These are phyloP conservation scores for Suillus alpinus DNA, from an alignment of 768 basidiomycete species.

Conservation along the genomic window DNA sequence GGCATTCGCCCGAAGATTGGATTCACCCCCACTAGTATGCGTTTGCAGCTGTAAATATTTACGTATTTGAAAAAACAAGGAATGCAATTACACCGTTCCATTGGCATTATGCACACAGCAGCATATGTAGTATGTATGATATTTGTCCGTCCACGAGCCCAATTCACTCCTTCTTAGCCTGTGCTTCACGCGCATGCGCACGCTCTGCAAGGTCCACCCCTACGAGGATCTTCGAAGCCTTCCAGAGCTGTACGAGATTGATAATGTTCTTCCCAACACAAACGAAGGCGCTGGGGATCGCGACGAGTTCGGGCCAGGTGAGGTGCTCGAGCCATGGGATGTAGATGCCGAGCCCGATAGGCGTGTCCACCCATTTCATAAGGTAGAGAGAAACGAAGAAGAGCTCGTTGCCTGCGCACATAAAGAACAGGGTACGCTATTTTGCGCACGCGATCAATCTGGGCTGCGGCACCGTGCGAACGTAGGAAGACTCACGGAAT, in stretches of 20 bases:
- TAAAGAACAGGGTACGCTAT: slow-evolving; percentile 82
- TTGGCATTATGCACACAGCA: slow-evolving; percentile 7
- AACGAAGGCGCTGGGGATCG: slow-evolving; percentile 58
- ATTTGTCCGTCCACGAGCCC: slow-evolving; percentile 3
- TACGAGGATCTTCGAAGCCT: slow-evolving; percentile 92
- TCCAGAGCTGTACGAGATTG: slow-evolving; percentile 97
- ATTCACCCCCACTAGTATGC: neutral
- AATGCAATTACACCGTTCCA: slow-evolving; percentile 10
- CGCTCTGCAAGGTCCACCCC: slow-evolving; percentile 91
- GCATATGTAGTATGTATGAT: slow-evolving; percentile 8
- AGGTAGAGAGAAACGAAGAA: slow-evolving; percentile 96
- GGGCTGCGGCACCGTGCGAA: neutral
- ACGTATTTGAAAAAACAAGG: slow-evolving; percentile 4
- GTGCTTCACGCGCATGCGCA: slow-evolving; percentile 51
- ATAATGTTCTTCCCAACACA: slow-evolving; percentile 86
- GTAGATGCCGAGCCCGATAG: slow-evolving; percentile 49
- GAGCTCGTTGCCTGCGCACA: slow-evolving; percentile 93
- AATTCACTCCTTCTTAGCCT: slow-evolving; percentile 23
- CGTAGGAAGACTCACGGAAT: slow-evolving; percentile 58
- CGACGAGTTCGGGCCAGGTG: slow-evolving; percentile 79
- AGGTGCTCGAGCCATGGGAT: slow-evolving; percentile 26
- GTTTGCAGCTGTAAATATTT: neutral
- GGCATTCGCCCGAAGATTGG: neutral
- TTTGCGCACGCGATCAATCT: neutral
- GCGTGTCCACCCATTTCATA: slow-evolving; percentile 76